Evolutionary conservation across 2,329 filamentous ascomycete genomes (phyloP), one percentile per base, ranked within the genome.

Genomic region (Sclerotinia glacialis): DNA sequence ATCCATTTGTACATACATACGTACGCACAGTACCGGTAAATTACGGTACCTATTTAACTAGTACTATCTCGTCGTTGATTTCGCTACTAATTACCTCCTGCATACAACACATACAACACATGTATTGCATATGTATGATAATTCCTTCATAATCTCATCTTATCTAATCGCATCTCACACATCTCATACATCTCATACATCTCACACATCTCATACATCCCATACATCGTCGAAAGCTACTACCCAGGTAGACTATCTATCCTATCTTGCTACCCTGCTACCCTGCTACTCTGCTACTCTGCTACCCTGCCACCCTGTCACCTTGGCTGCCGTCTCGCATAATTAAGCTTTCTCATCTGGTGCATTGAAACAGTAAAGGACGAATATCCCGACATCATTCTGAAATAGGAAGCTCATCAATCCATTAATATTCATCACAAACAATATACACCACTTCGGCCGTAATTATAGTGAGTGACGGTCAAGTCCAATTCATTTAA

Each of bases 391-490:
- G 63, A 60, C 34, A 23, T 65, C 53, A n/a, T 59, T 31, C 63
- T 58, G 26, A 28, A 65, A 49, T 65, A 65, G 63, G 63, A 65
- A 65, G 63, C 63, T 60, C 63, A 50, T 31, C 63, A 65, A 65
- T 31, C 14, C 26, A 31, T 42, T 37, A 37, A 37, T 37, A 12
- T 40, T 28, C 63, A 58, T 58, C n/a, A 58, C 63, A 56, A 58
- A 65, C 52, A 56, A 31, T 26, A n/a, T 44, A 44, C 55, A 60
- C 42, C 42, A 34, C 28, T 60, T 47, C 23, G 21, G 47, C 28
- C 26, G 23, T 47, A 11, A 40, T 40, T 12, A 34, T 59, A 47
- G 42, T 49, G 44, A 60, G 28, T 37, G 18, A 49, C 21, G 21
- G 42, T 40, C 44, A 49, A 49, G 11, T 60, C 14, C 44, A 49